A percentile compares a stretch with the other conserved stretches of the same genome.
Evolutionary conservation across 306 rosid species (phyloP).

Genomic region (Potentilla sterilis): DNA sequence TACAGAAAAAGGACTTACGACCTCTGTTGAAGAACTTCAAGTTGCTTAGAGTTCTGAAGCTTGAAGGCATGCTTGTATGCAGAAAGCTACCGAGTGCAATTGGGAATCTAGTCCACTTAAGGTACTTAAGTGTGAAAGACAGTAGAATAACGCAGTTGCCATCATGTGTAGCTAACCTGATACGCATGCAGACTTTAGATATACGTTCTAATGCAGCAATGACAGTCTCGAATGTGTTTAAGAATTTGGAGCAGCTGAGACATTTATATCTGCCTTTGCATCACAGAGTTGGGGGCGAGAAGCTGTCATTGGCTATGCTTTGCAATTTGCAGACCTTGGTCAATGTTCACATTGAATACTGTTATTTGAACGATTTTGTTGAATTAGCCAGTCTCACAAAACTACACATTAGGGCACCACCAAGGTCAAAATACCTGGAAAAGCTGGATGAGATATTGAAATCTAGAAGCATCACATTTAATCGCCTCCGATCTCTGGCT

Average conservation of each 20-base stretch:
- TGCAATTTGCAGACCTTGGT: constrained; percentile 47
- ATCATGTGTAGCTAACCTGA: constrained; percentile 2
- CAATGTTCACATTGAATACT: constrained; percentile 29
- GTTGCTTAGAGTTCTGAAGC: constrained; percentile 47
- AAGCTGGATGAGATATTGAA: background rate
- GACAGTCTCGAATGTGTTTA: constrained; percentile 36
- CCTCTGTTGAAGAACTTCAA: background rate
- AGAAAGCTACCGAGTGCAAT: constrained; percentile 38
- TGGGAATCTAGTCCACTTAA: background rate
- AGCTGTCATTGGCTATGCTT: constrained; percentile 30
- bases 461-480: background rate
- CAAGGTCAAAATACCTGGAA: background rate
- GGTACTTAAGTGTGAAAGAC: constrained; percentile 10
- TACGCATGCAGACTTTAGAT: constrained; percentile 38
- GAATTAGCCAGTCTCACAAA: constrained; percentile 35
- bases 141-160: background rate
- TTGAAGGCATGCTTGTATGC: constrained; percentile 39
- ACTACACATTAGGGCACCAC: background rate
- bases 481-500: background rate
- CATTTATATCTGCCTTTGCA: constrained; percentile 53
- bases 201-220: constrained; percentile 10
- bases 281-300: background rate
- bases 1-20: too few relatives aligned
- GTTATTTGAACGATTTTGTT: constrained; percentile 27
- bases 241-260: constrained; percentile 41